Conservation (phyloP, 2,329 filamentous ascomycete genomes). For the Fusarium fracticaudum region DNA sequence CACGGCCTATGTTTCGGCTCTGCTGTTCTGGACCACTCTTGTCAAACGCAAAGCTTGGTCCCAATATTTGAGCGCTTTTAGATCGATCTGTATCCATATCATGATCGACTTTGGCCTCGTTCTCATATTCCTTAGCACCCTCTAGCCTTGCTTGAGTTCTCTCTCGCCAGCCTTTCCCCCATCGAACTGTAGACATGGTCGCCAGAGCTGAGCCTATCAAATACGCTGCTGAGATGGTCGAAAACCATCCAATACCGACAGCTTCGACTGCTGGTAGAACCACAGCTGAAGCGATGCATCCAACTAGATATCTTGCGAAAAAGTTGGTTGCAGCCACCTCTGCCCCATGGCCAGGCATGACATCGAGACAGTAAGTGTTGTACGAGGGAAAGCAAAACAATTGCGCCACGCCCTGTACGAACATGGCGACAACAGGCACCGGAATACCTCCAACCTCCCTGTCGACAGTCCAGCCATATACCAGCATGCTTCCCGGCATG, state of each 20-base stretch:
- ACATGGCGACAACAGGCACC: slow-evolving; percentile 77
- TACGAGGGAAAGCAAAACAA: slow-evolving; percentile 79
- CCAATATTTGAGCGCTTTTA: slow-evolving; percentile 3
- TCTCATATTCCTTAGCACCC: slow-evolving; percentile 17
- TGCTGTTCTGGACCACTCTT: background rate
- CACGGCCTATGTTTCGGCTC: slow-evolving; percentile 15
- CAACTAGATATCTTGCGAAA: slow-evolving; percentile 79
- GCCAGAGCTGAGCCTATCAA: slow-evolving; percentile 50
- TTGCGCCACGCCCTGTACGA: slow-evolving; percentile 77
- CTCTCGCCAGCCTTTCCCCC: slow-evolving; percentile 54
- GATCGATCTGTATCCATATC: background rate
- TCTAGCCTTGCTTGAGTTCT: slow-evolving; percentile 43
- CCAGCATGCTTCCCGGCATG: slow-evolving; percentile 70
- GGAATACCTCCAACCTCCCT: slow-evolving; percentile 61
- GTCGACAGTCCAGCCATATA: slow-evolving; percentile 67
- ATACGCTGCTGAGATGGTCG: slow-evolving; percentile 65
- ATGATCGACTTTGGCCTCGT: background rate
- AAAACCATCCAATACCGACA: slow-evolving; percentile 85
- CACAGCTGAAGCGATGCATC: slow-evolving; percentile 73
- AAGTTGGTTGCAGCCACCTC: slow-evolving; percentile 87
- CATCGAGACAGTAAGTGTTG: slow-evolving; percentile 85
- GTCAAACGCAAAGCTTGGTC: background rate
- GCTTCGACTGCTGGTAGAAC: slow-evolving; percentile 78
- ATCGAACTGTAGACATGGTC: slow-evolving; percentile 50
- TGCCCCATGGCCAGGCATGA: slow-evolving; percentile 73